Base-by-base conservation (phyloP, 108 stramenopile genomes). In the Skeletonema marinoi region DNA sequence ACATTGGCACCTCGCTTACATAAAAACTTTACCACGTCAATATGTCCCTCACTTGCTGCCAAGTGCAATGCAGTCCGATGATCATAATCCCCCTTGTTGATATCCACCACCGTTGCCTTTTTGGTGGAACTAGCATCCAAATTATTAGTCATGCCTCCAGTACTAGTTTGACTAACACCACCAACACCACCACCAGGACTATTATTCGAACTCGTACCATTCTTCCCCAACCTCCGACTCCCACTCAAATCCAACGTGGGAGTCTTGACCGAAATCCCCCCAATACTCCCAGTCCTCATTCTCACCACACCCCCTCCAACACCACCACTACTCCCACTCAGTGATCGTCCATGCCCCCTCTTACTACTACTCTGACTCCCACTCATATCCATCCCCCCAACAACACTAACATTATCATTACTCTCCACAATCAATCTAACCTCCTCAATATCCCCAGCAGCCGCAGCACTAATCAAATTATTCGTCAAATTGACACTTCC, bases 51-150 rank as follows among this genome's bases (percentile, higher is more conserved):
- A 2, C 87, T 85, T 4, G 91, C 87, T 3, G 95, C 96, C 51
- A 98, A 56, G 71, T 98, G 98, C 67, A 97, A 56, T 8, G 96
- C 90, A 32, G 98, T 97, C 36, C 97, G 85, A 50, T 84, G 89
- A 75, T 97, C 96, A 66, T 96, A 96, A 78, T 97, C 96, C 1
- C 90, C 85, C n/a, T 83, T 84, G 66, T 93, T 88, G 1, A 94
- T 83, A 59, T 89, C 88, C 11, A 90, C 72, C 12, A n/a, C 66
- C 9, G 11, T 21, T 8, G 35, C 17, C 0, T 48, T 68, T 38
- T 67, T 75, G 2, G 51, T 32, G 13, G 60, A 25, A 25, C 31
- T 70, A 5, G 21, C 21, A 36, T 59, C 60, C 59, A 31, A 29
- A 14, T 33, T 25, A 25, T 25, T 25, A 25, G 25, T 25, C 25